These are phyloP conservation scores for Selenicereus undatus DNA, from an alignment of 148 eudicot genomes.

Conservation along the genomic window DNA sequence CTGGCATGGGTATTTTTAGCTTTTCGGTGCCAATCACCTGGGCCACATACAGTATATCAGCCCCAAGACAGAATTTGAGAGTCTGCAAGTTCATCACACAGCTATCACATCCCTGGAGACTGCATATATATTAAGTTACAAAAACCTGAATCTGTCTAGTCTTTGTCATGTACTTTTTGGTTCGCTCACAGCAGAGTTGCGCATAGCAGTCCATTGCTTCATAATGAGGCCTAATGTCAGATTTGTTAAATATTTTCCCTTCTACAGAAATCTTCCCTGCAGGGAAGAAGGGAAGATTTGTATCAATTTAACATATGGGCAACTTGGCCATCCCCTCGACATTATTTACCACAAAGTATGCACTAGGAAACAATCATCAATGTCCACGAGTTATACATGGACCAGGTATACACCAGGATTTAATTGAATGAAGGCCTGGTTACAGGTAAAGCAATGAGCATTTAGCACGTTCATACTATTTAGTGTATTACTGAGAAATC, in stretches of 20 bases:
- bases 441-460: not conserved
- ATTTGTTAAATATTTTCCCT: constrained; percentile 70
- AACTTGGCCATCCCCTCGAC: not conserved
- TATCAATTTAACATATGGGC: not conserved
- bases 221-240: constrained; percentile 83
- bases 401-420: not conserved
- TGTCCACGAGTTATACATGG: not conserved
- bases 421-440: not conserved
- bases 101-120: not conserved
- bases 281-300: not conserved
- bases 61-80: not conserved
- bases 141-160: constrained; percentile 75
- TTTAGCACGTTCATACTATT: not conserved
- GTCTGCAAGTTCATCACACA: not conserved
- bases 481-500: not conserved
- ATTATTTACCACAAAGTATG: not conserved
- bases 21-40: constrained; percentile 74
- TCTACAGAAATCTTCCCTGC: constrained; percentile 69
- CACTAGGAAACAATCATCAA: not conserved
- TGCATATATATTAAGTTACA: constrained; percentile 5
- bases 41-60: constrained; percentile 14
- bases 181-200: constrained; percentile 79
- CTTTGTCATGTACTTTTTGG: constrained; percentile 58
- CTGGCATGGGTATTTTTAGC: constrained; percentile 71
- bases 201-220: constrained; percentile 76